These are phyloP conservation scores for Penicillium diatomitis DNA, from an alignment of 495 filamentous ascomycete species.

Conservation along the genomic window DNA sequence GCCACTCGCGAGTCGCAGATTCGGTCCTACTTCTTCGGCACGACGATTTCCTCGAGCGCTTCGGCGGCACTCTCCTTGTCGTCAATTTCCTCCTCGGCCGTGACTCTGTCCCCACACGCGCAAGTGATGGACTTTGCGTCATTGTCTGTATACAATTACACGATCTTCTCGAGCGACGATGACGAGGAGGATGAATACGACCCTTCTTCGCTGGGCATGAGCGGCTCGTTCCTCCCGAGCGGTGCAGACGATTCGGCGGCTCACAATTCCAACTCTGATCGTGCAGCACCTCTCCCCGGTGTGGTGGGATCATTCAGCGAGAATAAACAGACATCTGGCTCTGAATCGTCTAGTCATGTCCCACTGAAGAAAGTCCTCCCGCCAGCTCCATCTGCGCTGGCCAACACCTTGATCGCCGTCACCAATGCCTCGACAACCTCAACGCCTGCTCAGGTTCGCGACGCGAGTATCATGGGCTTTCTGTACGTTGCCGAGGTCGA, in stretches of 20 bases:
- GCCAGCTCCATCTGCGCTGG: slow-evolving; percentile 24
- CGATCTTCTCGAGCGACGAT: slow-evolving; percentile 32
- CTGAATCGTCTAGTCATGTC: slow-evolving; percentile 14
- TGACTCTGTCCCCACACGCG: slow-evolving; percentile 75
- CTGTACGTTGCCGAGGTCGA: slow-evolving; percentile 88
- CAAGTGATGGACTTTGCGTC: slow-evolving; percentile 67
- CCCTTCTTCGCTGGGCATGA: slow-evolving; percentile 29
- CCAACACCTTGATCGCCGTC: slow-evolving; percentile 68
- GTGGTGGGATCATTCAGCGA: slow-evolving; percentile 15
- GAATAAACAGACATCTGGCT: neutral
- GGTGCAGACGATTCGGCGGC: slow-evolving; percentile 27
- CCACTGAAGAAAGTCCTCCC: slow-evolving; percentile 29
- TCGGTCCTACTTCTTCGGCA: slow-evolving; percentile 90
- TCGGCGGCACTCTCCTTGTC: slow-evolving; percentile 25
- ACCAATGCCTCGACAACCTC: slow-evolving; percentile 62
- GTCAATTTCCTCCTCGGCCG: slow-evolving; percentile 36
- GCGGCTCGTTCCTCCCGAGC: slow-evolving; percentile 36
- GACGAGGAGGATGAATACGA: slow-evolving; percentile 41
- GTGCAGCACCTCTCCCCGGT: slow-evolving; percentile 15
- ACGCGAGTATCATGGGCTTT: slow-evolving; percentile 84
- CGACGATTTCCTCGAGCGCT: slow-evolving; percentile 31
- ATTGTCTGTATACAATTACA: slow-evolving; percentile 59
- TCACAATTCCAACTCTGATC: slow-evolving; percentile 13
- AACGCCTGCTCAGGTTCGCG: slow-evolving; percentile 59
- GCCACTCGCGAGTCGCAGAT: slow-evolving; percentile 63